Evolutionary conservation across 805 yeast species (phyloP).

Genomic region (Groenewaldozyma tartarivorans): DNA sequence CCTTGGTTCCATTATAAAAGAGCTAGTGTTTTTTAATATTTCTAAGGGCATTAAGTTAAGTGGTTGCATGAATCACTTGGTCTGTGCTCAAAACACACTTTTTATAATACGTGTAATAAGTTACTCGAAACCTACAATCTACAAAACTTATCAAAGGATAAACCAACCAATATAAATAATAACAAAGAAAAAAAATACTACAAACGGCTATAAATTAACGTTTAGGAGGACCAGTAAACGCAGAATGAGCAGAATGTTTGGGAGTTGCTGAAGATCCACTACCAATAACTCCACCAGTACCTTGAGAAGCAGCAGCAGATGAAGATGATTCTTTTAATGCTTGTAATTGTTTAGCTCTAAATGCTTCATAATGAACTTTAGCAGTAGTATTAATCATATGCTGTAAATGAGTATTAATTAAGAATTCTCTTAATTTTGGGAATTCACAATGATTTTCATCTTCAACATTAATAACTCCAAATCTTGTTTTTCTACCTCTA

Average conservation of each 20-base stretch:
- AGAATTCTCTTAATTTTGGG: conserved; percentile 84
- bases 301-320: too few relatives aligned
- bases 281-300: not conserved
- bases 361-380: conserved; percentile 78
- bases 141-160: too few relatives aligned
- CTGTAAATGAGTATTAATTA: conserved; percentile 91
- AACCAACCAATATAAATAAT: too few relatives aligned
- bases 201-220: not conserved
- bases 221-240: not conserved
- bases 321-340: conserved; percentile 92
- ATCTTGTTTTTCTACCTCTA: conserved; percentile 84
- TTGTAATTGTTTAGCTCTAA: conserved; percentile 87
- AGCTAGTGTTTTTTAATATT: too few relatives aligned
- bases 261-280: not conserved
- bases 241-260: not conserved
- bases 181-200: not conserved
- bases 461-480: conserved; percentile 92
- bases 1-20: too few relatives aligned
- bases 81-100: not conserved
- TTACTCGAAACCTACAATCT: too few relatives aligned
- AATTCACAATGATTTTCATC: conserved; percentile 95
- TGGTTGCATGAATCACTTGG: too few relatives aligned
- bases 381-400: conserved; percentile 92
- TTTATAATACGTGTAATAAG: too few relatives aligned
- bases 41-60: too few relatives aligned